Base-by-base conservation (phyloP, 176 grass and related monocot genomes). In the Puccinellia tenuiflora region DNA sequence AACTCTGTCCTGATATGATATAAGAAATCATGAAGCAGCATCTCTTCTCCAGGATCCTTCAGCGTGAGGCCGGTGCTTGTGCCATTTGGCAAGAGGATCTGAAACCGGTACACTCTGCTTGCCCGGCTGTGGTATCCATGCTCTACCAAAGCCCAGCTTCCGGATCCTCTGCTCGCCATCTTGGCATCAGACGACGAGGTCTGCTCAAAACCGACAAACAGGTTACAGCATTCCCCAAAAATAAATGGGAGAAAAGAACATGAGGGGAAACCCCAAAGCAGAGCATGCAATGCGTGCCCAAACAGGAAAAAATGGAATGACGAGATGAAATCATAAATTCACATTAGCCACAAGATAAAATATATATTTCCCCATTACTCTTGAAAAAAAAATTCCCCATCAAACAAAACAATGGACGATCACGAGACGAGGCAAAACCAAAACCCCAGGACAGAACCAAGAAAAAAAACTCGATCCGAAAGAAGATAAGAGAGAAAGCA, bases 81-180 rank as follows among this genome's bases (percentile, higher is more conserved):
- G 69, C 69, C 69, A 73, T 73, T 73, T 20, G 69, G 69, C 40
- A 48, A 30, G 24, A 73, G 69, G 40, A 73, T 73, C 69, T 73
- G 69, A 48, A 73, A 73, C 5, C 3, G 14, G 69, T 73, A 73
- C 42, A 48, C 42, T 73, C 16, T 73, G 69, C 39, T 48, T 73
- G 42, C 24, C 42, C n/a, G 39, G 45, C 15, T 26, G 7, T 73
- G 24, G 42, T 48, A 25, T 47, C 42, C 40, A 46, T 73, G 45
- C 45, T 73, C 40, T 26, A 73, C 69, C 17, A 73, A 9, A 20
- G 42, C 69, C 69, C 42, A 73, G 7, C 18, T 73, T 45, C 7
- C 69, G 6, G 40, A 73, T 7, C 15, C 69, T 4, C 42, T 20
- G 42, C 42, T 73, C 69, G 69, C 69, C 69, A 73, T 73, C 40